Conservation (phyloP, 2,329 filamentous ascomycete genomes). For the Cercospora sojina region DNA sequence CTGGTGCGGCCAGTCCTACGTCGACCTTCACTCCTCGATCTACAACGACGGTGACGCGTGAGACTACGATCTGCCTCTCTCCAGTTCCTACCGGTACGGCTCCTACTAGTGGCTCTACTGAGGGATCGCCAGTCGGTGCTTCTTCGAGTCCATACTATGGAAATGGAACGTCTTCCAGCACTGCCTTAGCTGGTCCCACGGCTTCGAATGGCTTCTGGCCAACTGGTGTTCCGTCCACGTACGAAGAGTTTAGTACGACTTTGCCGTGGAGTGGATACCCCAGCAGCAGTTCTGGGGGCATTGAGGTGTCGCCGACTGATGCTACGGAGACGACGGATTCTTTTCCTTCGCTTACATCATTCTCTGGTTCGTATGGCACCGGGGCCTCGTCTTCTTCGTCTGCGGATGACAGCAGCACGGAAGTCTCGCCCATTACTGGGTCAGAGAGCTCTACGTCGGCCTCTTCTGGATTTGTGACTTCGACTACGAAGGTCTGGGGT, state of each 20-base stretch:
- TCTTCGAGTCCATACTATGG: background rate
- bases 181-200: background rate
- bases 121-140: background rate
- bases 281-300: background rate
- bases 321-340: background rate
- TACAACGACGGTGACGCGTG: background rate
- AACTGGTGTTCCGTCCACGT: background rate
- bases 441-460: background rate
- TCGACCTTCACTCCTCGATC: background rate
- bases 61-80: background rate
- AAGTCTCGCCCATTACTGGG: constrained; percentile 10
- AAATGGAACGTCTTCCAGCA: background rate
- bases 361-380: background rate
- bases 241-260: background rate
- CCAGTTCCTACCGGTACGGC: background rate
- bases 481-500: background rate
- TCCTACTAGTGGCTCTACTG: background rate
- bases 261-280: constrained; percentile 2
- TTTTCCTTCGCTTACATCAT: background rate
- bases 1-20: background rate
- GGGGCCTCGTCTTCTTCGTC: background rate
- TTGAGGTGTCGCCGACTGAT: background rate
- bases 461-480: constrained; percentile 7
- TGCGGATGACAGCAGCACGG: constrained; percentile 3
- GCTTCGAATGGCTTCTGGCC: background rate